Base-by-base conservation (phyloP, 1,284 basidiomycete species). In the Pseudozyma flocculosa region DNA sequence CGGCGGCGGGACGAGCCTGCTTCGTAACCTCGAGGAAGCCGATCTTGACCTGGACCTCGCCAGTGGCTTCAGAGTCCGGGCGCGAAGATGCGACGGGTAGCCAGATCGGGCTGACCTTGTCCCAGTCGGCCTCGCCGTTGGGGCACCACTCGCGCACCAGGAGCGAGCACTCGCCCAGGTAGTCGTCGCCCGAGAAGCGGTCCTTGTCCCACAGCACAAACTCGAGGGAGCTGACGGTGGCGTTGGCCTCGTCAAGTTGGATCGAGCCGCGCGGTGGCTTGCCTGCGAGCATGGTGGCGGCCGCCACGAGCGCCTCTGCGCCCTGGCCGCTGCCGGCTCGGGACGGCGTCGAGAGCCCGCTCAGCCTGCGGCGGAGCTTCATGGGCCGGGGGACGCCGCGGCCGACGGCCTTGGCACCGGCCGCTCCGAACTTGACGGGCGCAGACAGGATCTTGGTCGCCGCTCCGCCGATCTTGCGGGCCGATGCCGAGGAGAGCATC, bases 141-240 rank as follows among this genome's bases (percentile, higher is more conserved):
- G 76, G 77, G 74, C 91, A 91, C 91, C 92, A 96, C 41, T 89
- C 85, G 26, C 88, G 85, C 23, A 94, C 76, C 0, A 85, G 84
- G 8, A 96, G 75, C 1, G 86, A 84, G 11, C 86, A 84, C 79
- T 97, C 94, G 26, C 94, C 94, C 43, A 97, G 84, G 79, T 96
- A 97, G 54, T 95, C 92, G 81, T 94, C 92, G 74, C 83, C 85
- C 64, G 64, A 68, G 37, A 68, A 61, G 43, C 79, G 68, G 73
- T 94, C 93, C 81, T 89, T 92, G 80, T 94, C 92, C 93, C 93
- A 97, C 0, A 92, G 83, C 29, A 96, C 87, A 42, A 92, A 82
- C 76, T 96, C 92, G 44, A 96, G 57, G 17, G 57, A 49, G 2
- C 54, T 57, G 50, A 64, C 61, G 36, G 56, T 54, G 29, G 50